A percentile compares a stretch with the other conserved stretches of the same genome.
These are phyloP conservation scores for Volvox africanus DNA, from an alignment of 139 green algal genomes.

Conservation along the genomic window DNA sequence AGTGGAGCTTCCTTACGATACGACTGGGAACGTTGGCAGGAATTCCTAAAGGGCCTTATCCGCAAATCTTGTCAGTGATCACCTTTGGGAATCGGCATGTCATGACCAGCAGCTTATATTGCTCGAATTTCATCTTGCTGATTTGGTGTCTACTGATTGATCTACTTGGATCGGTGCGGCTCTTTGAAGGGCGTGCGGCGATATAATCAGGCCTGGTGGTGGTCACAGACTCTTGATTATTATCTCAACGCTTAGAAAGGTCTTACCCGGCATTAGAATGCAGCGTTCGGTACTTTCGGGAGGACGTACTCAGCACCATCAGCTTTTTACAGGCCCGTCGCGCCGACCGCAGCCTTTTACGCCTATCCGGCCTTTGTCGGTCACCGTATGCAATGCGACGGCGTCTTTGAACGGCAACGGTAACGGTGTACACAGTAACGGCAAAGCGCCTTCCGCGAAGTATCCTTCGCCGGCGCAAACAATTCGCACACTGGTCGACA, in stretches of 20 bases:
- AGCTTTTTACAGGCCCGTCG: not conserved
- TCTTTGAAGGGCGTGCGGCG: not conserved
- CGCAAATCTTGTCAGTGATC: constrained; percentile 2
- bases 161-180: not conserved
- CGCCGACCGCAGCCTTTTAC: constrained; percentile 22
- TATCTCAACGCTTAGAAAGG: not conserved
- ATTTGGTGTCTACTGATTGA: not conserved
- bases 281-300: constrained; percentile 24
- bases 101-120: not conserved
- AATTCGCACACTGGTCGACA: constrained; percentile 82
- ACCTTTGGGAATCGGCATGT: not conserved
- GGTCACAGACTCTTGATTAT: not conserved
- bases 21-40: too few relatives aligned
- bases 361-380: not conserved
- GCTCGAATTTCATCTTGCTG: not conserved
- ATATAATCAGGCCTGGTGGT: not conserved
- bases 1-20: too few relatives aligned
- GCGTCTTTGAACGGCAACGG: constrained; percentile 31
- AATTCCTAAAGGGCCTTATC: not conserved
- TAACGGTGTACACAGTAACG: constrained; percentile 13
- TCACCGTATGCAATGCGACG: not conserved
- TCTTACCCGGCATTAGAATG: not conserved
- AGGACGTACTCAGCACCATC: not conserved
- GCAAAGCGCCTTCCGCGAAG: not conserved
- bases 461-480: constrained; percentile 72